phyloP scores from a whole-genome alignment of 257 asterid genomes.

The Dorcoceras hygrometricum region DNA sequence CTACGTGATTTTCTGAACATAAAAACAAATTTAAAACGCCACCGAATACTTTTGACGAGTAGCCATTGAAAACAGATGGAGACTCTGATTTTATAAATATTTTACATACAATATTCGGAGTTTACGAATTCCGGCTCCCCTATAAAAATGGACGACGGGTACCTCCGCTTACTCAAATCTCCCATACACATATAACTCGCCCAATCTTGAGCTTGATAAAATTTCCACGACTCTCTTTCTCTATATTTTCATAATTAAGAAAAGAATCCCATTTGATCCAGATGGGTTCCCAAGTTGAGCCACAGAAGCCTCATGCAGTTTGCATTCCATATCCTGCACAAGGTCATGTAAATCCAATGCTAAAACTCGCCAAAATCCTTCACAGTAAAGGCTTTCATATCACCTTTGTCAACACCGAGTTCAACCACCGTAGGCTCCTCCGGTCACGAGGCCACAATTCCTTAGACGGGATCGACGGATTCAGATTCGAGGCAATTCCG shows the following conservation, averaged over 20 bases:
- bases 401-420: conserved; percentile 24
- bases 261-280: no score
- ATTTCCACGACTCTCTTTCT: no score
- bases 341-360: conserved; percentile 26
- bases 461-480: not conserved
- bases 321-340: conserved; percentile 11
- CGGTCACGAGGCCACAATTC: conserved; percentile 9
- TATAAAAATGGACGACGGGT: not conserved
- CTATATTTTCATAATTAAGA: no score
- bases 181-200: not conserved
- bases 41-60: no score
- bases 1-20: no score
- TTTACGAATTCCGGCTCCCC: no score
- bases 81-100: no score
- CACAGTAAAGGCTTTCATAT: conserved; percentile 19
- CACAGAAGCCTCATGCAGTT: conserved; percentile 19
- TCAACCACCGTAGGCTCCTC: conserved; percentile 24
- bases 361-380: conserved; percentile 25
- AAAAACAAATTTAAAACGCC: no score
- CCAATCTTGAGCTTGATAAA: not conserved
- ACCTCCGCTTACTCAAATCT: not conserved
- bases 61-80: no score
- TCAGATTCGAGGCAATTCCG: conserved; percentile 11
- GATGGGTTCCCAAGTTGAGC: no score
- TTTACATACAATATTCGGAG: no score